phyloP scores from a whole-genome alignment of 1,284 basidiomycete genomes.

The Cryptococcus sp. region DNA sequence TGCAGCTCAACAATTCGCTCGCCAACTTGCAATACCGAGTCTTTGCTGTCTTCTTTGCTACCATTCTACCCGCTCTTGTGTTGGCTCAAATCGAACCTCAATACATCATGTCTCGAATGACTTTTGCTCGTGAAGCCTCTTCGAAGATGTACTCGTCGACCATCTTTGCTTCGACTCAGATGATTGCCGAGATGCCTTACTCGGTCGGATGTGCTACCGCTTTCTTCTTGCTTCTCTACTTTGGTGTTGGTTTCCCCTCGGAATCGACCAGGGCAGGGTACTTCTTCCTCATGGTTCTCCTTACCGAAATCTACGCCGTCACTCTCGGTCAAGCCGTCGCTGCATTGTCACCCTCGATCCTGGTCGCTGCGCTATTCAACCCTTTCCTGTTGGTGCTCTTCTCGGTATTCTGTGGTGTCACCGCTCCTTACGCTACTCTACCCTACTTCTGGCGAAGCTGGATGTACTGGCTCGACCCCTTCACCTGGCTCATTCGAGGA shows the following conservation, averaged over 20 bases:
- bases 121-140: slow-evolving; percentile 54
- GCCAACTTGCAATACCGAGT: slow-evolving; percentile 78
- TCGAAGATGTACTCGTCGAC: slow-evolving; percentile 51
- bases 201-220: slow-evolving; percentile 61
- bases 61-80: slow-evolving; percentile 39
- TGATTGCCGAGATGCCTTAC: slow-evolving; percentile 69
- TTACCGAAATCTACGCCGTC: slow-evolving; percentile 72
- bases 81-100: slow-evolving; percentile 65
- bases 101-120: slow-evolving; percentile 72
- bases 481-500: slow-evolving; percentile 64
- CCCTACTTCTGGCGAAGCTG: slow-evolving; percentile 69
- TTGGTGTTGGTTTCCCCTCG: slow-evolving; percentile 35
- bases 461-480: slow-evolving; percentile 63
- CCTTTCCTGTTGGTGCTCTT: slow-evolving; percentile 69
- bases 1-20: slow-evolving; percentile 64
- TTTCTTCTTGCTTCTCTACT: slow-evolving; percentile 62
- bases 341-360: slow-evolving; percentile 58
- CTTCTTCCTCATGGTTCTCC: slow-evolving; percentile 60
- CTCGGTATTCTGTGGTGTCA: slow-evolving; percentile 73
- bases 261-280: slow-evolving; percentile 31
- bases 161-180: slow-evolving; percentile 74
- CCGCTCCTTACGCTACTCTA: slow-evolving; percentile 60
- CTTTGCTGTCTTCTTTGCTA: slow-evolving; percentile 55
- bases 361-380: slow-evolving; percentile 67
- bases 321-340: slow-evolving; percentile 67